phyloP scores from a whole-genome alignment of 106 monocot species.

The Dendrobium catenatum region DNA sequence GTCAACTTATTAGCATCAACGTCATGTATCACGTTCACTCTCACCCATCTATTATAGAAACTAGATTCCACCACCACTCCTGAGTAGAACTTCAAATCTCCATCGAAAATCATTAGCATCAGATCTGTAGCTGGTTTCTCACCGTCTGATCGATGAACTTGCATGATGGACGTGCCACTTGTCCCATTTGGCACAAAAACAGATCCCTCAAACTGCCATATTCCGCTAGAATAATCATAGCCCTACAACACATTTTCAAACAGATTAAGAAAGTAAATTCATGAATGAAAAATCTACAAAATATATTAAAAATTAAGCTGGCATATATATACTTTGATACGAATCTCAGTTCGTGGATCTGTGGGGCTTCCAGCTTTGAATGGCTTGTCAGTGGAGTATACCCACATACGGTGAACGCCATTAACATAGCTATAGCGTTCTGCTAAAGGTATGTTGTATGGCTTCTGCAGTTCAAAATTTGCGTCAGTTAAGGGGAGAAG shows the following conservation, averaged over 20 bases:
- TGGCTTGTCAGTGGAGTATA: slow-evolving; percentile 30
- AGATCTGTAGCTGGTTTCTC: slow-evolving; percentile 1
- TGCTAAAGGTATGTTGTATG: slow-evolving; percentile 16
- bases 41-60: slow-evolving; percentile 14
- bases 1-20: slow-evolving; percentile 8
- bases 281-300: too few relatives aligned
- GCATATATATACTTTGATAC: slow-evolving; percentile 4
- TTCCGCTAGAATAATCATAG: slow-evolving; percentile 17
- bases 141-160: slow-evolving; percentile 4
- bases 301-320: neutral
- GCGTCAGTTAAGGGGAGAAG: slow-evolving; percentile 3
- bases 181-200: slow-evolving; percentile 17
- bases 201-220: slow-evolving; percentile 6
- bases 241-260: too few relatives aligned
- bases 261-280: too few relatives aligned
- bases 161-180: slow-evolving; percentile 7
- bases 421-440: slow-evolving; percentile 16
- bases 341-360: slow-evolving; percentile 35
- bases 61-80: neutral
- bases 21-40: slow-evolving; percentile 18
- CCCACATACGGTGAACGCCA: slow-evolving; percentile 28
- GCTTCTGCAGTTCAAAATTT: slow-evolving; percentile 20
- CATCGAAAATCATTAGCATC: slow-evolving; percentile 13
- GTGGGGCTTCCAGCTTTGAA: slow-evolving; percentile 3
- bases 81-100: neutral